Conservation (phyloP, 352 stramenopile genomes). For the Lagenidium giganteum region DNA sequence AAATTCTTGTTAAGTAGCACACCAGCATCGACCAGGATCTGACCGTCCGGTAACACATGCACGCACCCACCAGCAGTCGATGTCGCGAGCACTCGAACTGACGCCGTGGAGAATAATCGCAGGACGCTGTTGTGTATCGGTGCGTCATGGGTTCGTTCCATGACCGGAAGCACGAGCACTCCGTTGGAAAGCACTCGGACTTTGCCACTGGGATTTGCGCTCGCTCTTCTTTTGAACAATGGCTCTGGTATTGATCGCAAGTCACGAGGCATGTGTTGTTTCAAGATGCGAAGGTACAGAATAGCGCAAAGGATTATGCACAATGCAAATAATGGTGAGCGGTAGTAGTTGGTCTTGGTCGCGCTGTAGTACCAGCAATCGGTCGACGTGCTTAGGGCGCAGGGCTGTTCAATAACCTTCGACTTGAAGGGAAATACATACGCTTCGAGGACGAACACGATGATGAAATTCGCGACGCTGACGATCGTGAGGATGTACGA, state of each 20-base stretch:
- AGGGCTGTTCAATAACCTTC: slow-evolving; percentile 5
- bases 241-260: too few species aligned
- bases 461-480: slow-evolving; percentile 14
- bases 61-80: slow-evolving; percentile 4
- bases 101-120: slow-evolving; percentile 3
- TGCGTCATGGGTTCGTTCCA: too few species aligned
- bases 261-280: too few species aligned
- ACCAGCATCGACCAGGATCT: slow-evolving; percentile 8
- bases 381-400: slow-evolving; percentile 13
- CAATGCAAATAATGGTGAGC: slow-evolving; percentile 10
- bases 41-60: neutral
- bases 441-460: slow-evolving; percentile 17
- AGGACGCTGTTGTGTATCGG: slow-evolving; percentile 8
- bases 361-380: slow-evolving; percentile 12
- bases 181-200: too few species aligned
- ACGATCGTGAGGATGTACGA: slow-evolving; percentile 15
- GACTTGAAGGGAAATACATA: slow-evolving; percentile 9
- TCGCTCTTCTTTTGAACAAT: too few species aligned
- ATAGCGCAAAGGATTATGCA: slow-evolving; percentile 6
- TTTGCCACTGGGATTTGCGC: too few species aligned
- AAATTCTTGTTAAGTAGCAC: slow-evolving; percentile 23
- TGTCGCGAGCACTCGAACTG: slow-evolving; percentile 2
- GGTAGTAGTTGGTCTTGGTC: slow-evolving; percentile 9
- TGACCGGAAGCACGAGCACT: too few species aligned
- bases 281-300: too few species aligned